phyloP scores from a whole-genome alignment of 306 rosid genomes.

The Fragaria vesca region DNA sequence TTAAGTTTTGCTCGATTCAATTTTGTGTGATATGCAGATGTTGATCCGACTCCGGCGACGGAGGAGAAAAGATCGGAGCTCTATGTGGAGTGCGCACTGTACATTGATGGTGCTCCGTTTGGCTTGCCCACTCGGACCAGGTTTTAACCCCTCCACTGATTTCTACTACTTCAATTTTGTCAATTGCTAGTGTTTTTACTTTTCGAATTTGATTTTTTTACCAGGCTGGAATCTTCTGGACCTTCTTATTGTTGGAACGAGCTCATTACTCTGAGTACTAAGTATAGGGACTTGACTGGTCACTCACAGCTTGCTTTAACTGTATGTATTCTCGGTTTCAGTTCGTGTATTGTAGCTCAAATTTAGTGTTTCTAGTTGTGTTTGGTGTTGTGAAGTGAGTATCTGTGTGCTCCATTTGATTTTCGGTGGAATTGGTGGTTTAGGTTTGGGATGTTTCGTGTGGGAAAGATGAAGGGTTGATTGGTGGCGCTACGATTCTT shows the following conservation, averaged over 20 bases:
- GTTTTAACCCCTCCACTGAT: slow-evolving; percentile 28
- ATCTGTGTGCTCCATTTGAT: neutral
- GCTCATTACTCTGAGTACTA: slow-evolving; percentile 76
- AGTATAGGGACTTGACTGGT: slow-evolving; percentile 86
- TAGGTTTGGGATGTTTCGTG: slow-evolving; percentile 98
- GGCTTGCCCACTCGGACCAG: slow-evolving; percentile 93
- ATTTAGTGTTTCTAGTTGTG: neutral
- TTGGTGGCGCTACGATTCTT: slow-evolving; percentile 95
- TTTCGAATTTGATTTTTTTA: slow-evolving; percentile 16
- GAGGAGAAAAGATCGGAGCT: slow-evolving; percentile 75
- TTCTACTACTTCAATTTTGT: neutral
- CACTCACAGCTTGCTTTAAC: slow-evolving; percentile 89
- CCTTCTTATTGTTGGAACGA: slow-evolving; percentile 84
- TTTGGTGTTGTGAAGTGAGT: neutral
- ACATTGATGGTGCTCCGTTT: slow-evolving; percentile 88
- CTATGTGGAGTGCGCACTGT: slow-evolving; percentile 82
- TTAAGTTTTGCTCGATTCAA: slow-evolving; percentile 3
- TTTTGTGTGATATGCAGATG: slow-evolving; percentile 38
- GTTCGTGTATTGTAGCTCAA: slow-evolving; percentile 2
- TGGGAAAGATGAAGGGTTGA: slow-evolving; percentile 77
- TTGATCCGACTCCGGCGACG: slow-evolving; percentile 40
- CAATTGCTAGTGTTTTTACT: neutral
- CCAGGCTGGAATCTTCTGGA: slow-evolving; percentile 82
- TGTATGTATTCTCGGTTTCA: slow-evolving; percentile 45
- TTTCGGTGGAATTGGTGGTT: slow-evolving; percentile 15